Evolutionary conservation across 2,329 filamentous ascomycete species (phyloP).

Genomic region (Penicillium sp.): DNA sequence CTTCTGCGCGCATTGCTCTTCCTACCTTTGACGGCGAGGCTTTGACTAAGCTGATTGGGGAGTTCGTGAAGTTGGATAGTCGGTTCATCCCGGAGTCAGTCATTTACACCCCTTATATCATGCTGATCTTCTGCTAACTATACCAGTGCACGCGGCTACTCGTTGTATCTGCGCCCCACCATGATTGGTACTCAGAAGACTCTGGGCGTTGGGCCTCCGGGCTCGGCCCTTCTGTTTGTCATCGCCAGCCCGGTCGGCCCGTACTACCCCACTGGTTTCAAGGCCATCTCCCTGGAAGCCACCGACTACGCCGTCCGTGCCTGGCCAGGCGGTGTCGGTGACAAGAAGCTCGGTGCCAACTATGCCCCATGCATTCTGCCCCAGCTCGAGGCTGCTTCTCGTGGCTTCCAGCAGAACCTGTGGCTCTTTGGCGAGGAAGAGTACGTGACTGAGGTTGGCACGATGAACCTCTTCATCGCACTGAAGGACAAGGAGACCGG

Average conservation of each 20-base stretch:
- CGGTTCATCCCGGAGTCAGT: slow-evolving; percentile 78
- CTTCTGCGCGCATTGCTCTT: slow-evolving; percentile 82
- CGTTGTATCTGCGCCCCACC: slow-evolving; percentile 89
- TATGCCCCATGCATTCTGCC: slow-evolving; percentile 99
- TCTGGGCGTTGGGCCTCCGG: slow-evolving; percentile 85
- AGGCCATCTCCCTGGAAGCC: slow-evolving; percentile 90
- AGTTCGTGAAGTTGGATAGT: slow-evolving; percentile 74
- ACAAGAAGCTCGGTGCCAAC: slow-evolving; percentile 98
- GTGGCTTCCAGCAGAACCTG: slow-evolving; percentile 95
- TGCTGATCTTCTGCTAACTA: slow-evolving; percentile 7
- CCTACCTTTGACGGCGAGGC: slow-evolving; percentile 73
- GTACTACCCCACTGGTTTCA: slow-evolving; percentile 98
- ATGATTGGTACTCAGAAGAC: slow-evolving; percentile 97
- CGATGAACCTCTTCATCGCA: slow-evolving; percentile 96
- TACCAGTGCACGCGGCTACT: slow-evolving; percentile 68
- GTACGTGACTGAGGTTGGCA: slow-evolving; percentile 93
- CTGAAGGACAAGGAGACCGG: slow-evolving; percentile 81
- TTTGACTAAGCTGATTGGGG: slow-evolving; percentile 74
- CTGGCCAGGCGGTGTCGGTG: slow-evolving; percentile 95
- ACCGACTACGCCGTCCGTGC: slow-evolving; percentile 95
- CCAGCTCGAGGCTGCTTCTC: slow-evolving; percentile 82
- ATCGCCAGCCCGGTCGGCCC: slow-evolving; percentile 96
- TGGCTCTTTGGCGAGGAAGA: slow-evolving; percentile 97
- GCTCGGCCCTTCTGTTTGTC: slow-evolving; percentile 84
- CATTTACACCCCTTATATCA: neutral